A percentile compares a stretch with the other conserved stretches of the same genome.
These are phyloP conservation scores for Ustulina deusta DNA, from an alignment of 2,329 filamentous ascomycete species.

Conservation along the genomic window DNA sequence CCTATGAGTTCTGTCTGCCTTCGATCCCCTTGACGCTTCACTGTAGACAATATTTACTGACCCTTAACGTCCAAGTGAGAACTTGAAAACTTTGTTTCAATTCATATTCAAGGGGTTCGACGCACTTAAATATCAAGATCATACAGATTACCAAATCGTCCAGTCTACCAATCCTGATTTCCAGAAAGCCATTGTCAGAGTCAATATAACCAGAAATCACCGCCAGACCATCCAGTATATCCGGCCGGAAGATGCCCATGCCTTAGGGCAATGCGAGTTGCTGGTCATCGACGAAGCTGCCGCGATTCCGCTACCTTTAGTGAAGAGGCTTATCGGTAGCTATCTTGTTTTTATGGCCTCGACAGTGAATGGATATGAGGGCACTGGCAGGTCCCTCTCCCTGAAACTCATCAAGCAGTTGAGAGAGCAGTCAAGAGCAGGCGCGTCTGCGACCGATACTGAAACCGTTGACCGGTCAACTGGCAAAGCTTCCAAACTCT, in stretches of 20 bases:
- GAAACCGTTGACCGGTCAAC: constrained; percentile 82
- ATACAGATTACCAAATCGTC: constrained; percentile 97
- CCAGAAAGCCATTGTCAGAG: constrained; percentile 97
- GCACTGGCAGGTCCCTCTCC: constrained; percentile 92
- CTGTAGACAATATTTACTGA: constrained; percentile 13
- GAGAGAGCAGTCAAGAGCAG: constrained; percentile 86
- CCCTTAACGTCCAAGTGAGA: constrained; percentile 65
- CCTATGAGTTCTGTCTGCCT: background rate
- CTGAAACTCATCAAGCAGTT: constrained; percentile 97
- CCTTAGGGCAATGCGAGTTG: constrained; percentile 92
- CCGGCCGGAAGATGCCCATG: constrained; percentile 93
- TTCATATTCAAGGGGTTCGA: constrained; percentile 99
- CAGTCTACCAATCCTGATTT: constrained; percentile 98
- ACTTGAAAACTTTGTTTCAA: constrained; percentile 97
- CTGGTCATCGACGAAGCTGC: constrained; percentile 98
- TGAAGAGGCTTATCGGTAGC: constrained; percentile 93
- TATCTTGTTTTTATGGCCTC: constrained; percentile 99
- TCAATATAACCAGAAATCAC: constrained; percentile 95
- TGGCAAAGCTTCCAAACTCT: constrained; percentile 76
- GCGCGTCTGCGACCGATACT: constrained; percentile 63
- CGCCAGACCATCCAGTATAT: constrained; percentile 99
- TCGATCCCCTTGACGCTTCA: background rate
- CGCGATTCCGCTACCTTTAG: constrained; percentile 92
- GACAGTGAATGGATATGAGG: constrained; percentile 98
- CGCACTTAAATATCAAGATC: constrained; percentile 90